Base-by-base conservation (phyloP, 106 monocot species). In the Chionographis japonica region DNA sequence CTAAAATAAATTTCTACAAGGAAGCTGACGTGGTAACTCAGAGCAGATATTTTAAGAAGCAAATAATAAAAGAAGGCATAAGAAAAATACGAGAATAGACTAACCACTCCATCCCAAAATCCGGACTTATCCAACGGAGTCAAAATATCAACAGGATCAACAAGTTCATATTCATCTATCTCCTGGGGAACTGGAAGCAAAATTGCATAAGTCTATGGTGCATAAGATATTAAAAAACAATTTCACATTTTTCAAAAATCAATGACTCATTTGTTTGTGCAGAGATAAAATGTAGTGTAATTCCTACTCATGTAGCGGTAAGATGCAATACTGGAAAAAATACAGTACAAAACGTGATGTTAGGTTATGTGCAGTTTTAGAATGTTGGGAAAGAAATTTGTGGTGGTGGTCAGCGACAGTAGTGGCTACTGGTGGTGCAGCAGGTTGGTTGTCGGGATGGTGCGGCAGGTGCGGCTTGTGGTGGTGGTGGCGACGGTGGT, bases 71-170 rank as follows among this genome's bases (percentile, higher is more conserved):
- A 61, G 3, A 49, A 55, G 39, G 37, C 40, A 50, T 4, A 27
- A 16, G 37, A 4, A 54, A 16, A 65, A 60, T 3, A 37, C 12
- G 37, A 67, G 10, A 77, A 68, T 62, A 20, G 35, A 85, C 92
- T 74, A 62, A 99, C 98, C 89, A 99, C 98, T 75, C 98, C 98
- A 62, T 93, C 98, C 98, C 98, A 99, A 78, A 99, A 99, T 43
- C 98, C 98, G 61, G 98, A 83, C 56, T 93, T 93, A 4, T 99
- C 98, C 75, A 99, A 71, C 40, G 98, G 98, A 36, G 64, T 78
- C 62, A 99, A 72, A 51, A 99, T 93, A 72, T 99, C 98, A 63
- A 99, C 93, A 79, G 98, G 98, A 72, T 99, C 98, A 69, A 99
- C 83, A 77, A 99, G 83, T 14, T 99, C 98, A 74, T 93, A 99